Evolutionary conservation across 2,329 filamentous ascomycete species (phyloP).

Genomic region (Venturia oleaginea): DNA sequence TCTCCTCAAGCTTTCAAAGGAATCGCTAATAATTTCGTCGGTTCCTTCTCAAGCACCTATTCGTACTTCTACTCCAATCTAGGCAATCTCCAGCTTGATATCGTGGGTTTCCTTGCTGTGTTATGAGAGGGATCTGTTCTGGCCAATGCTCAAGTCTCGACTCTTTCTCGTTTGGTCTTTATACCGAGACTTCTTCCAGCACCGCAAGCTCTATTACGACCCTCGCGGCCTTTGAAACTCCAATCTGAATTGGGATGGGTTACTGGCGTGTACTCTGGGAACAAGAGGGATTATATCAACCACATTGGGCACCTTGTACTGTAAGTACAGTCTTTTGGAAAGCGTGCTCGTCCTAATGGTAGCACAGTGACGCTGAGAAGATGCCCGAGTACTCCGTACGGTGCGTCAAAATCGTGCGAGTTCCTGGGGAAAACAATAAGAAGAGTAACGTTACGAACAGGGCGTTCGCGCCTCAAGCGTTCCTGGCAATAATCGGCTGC

Average conservation of each 20-base stretch:
- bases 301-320: conserved; percentile 41
- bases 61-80: conserved; percentile 17
- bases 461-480: conserved; percentile 36
- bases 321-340: background rate
- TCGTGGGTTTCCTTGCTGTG: conserved; percentile 46
- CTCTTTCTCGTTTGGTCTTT: conserved; percentile 40
- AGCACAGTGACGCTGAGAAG: conserved; percentile 23
- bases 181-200: conserved; percentile 42
- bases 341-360: conserved; percentile 18
- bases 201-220: conserved; percentile 40
- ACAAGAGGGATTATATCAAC: conserved; percentile 36
- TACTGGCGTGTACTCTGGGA: conserved; percentile 39
- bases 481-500: conserved; percentile 37
- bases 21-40: background rate
- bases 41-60: background rate
- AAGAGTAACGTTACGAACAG: conserved; percentile 32
- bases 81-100: conserved; percentile 41
- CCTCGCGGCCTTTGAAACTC: conserved; percentile 34
- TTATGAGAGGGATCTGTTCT: conserved; percentile 42
- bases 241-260: conserved; percentile 32
- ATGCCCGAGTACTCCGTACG: conserved; percentile 31
- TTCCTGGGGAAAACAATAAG: no score
- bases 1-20: no score
- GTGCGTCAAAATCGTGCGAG: conserved; percentile 32
- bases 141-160: conserved; percentile 43